A percentile compares a stretch with the other conserved stretches of the same genome.
These are phyloP conservation scores for Gentiana dahurica DNA, from an alignment of 257 asterid genomes.

Conservation along the genomic window DNA sequence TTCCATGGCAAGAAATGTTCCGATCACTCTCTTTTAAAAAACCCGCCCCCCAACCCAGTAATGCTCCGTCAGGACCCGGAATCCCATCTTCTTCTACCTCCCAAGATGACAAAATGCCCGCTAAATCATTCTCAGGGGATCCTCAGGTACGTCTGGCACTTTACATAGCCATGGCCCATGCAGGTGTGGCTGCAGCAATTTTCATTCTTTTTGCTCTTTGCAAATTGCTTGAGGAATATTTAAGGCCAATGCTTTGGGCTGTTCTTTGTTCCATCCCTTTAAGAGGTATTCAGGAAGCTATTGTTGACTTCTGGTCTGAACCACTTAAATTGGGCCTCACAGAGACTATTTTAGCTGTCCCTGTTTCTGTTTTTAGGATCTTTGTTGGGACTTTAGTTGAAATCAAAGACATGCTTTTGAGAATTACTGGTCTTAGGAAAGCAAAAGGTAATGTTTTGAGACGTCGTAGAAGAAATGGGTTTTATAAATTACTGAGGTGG, in stretches of 20 bases:
- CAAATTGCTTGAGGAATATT: constrained; percentile 69
- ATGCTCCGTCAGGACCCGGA: constrained; percentile 12
- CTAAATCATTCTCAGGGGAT: constrained; percentile 37
- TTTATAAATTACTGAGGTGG: constrained; percentile 60
- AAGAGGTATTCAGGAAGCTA: constrained; percentile 74
- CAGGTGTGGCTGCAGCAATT: constrained; percentile 58
- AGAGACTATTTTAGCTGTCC: constrained; percentile 74
- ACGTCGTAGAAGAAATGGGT: constrained; percentile 56
- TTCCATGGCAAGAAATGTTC: constrained; percentile 95
- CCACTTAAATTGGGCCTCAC: constrained; percentile 84
- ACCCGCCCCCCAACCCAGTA: constrained; percentile 40
- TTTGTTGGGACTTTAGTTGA: constrained; percentile 75
- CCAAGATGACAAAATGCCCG: constrained; percentile 6
- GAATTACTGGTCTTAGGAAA: constrained; percentile 40
- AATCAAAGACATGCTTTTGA: constrained; percentile 35
- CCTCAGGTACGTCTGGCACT: constrained; percentile 95
- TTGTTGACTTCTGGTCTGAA: constrained; percentile 80
- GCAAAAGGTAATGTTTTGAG: constrained; percentile 22
- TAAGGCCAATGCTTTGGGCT: constrained; percentile 89
- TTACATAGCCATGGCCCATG: constrained; percentile 97
- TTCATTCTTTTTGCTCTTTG: constrained; percentile 59
- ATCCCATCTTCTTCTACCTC: background rate
- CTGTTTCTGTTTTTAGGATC: constrained; percentile 66
- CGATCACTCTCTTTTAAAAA: constrained; percentile 78
- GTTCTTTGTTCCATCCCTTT: constrained; percentile 88